These are phyloP conservation scores for Camellia sinensis DNA, from an alignment of 148 eudicot species.

Conservation along the genomic window DNA sequence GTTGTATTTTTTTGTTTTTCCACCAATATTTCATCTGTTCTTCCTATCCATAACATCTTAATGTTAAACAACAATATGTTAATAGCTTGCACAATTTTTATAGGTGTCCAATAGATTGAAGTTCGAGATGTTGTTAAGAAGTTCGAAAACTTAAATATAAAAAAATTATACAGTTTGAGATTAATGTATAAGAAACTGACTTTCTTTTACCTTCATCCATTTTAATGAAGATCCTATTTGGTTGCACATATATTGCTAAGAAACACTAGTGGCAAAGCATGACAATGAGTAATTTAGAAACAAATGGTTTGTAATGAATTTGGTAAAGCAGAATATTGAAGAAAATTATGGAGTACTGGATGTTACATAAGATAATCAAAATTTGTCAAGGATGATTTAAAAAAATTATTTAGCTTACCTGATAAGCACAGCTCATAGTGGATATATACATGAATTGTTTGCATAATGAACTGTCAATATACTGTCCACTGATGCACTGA, in stretches of 20 bases:
- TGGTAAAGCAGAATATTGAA: too few species aligned
- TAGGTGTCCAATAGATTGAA: not conserved
- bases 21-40: not conserved
- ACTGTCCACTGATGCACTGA: not conserved
- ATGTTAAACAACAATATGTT: not conserved
- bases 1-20: not conserved
- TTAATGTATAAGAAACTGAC: not conserved
- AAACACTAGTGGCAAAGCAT: not conserved
- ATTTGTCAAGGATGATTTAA: too few species aligned
- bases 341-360: too few species aligned
- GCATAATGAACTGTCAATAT: not conserved
- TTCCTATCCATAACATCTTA: not conserved
- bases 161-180: not conserved
- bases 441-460: not conserved
- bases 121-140: conserved; percentile 8
- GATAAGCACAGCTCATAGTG: not conserved
- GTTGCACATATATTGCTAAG: not conserved
- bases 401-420: not conserved
- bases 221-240: not conserved
- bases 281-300: not conserved
- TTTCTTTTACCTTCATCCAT: not conserved
- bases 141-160: not conserved
- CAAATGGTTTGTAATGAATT: too few species aligned
- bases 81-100: not conserved
- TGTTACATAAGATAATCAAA: too few species aligned